These are phyloP conservation scores for Liquidambar formosana DNA, from an alignment of 164 flowering plant species.

Conservation along the genomic window DNA sequence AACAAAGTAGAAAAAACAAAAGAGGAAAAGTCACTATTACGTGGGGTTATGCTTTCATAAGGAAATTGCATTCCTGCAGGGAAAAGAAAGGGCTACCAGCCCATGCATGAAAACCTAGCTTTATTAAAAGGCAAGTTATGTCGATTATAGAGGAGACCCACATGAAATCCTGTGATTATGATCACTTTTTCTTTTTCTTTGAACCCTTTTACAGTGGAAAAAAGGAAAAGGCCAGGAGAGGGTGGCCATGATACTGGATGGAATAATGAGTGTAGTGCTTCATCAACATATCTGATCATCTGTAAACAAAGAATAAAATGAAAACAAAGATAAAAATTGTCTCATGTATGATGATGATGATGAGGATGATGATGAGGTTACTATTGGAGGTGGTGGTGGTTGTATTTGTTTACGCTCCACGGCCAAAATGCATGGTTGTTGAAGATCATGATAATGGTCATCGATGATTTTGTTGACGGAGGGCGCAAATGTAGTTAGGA, in stretches of 20 bases:
- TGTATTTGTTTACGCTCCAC: background rate
- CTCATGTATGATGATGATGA: slow-evolving; percentile 14
- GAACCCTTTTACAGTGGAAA: background rate
- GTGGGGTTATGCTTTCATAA: background rate
- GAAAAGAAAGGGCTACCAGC: background rate
- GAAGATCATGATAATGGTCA: background rate
- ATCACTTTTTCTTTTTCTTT: background rate
- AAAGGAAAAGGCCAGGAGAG: too few relatives aligned
- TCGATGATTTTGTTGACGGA: background rate
- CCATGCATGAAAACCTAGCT: slow-evolving; percentile 17
- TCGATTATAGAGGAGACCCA: slow-evolving; percentile 11
- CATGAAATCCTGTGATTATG: slow-evolving; percentile 9
- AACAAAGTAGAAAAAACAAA: too few relatives aligned
- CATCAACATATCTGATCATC: background rate
- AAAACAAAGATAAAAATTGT: background rate
- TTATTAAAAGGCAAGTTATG: slow-evolving; percentile 7
- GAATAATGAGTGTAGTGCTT: background rate
- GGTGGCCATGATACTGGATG: background rate
- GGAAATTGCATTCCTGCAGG: background rate
- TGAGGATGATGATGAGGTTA: background rate
- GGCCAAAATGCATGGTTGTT: background rate
- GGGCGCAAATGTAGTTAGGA: background rate
- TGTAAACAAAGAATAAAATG: background rate
- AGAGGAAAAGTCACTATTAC: too few relatives aligned
- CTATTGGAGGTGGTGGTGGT: background rate